A percentile compares a stretch with the other conserved stretches of the same genome.
Evolutionary conservation across 495 filamentous ascomycete species (phyloP).

Genomic region (Hyaloscypha finlandica): DNA sequence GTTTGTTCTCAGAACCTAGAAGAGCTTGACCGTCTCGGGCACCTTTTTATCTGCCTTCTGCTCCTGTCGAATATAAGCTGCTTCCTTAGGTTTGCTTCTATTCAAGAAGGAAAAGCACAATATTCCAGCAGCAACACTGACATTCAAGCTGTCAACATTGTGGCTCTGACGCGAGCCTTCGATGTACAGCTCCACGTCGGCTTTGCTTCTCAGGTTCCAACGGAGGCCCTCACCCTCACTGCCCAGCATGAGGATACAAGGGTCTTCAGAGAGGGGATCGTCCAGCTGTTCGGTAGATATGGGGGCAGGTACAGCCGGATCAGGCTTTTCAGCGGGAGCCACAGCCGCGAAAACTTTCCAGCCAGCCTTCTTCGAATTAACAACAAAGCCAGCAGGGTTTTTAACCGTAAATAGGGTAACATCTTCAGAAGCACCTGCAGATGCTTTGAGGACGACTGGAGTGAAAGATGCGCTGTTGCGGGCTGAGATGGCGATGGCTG

Average conservation of each 20-base stretch:
- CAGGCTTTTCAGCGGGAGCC: conserved; percentile 42
- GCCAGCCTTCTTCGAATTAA: conserved; percentile 63
- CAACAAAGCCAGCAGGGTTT: conserved; percentile 68
- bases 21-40: neutral
- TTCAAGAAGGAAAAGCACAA: conserved; percentile 66
- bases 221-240: conserved; percentile 78
- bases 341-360: conserved; percentile 86
- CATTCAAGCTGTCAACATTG: conserved; percentile 81
- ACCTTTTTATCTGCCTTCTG: neutral
- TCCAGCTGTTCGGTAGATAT: conserved; percentile 32
- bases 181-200: conserved; percentile 60
- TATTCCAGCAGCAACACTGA: conserved; percentile 79
- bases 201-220: conserved; percentile 58
- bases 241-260: conserved; percentile 79
- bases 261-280: conserved; percentile 58
- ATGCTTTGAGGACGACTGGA: conserved; percentile 78
- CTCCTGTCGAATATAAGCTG: neutral
- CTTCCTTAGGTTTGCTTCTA: neutral
- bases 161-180: conserved; percentile 41
- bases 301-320: conserved; percentile 2
- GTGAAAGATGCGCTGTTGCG: conserved; percentile 70
- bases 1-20: neutral
- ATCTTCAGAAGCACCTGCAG: conserved; percentile 81
- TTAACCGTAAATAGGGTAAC: conserved; percentile 67
- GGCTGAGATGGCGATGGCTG: conserved; percentile 69